Conservation (phyloP, 352 stramenopile genomes). For the Phytophthora quininea region DNA sequence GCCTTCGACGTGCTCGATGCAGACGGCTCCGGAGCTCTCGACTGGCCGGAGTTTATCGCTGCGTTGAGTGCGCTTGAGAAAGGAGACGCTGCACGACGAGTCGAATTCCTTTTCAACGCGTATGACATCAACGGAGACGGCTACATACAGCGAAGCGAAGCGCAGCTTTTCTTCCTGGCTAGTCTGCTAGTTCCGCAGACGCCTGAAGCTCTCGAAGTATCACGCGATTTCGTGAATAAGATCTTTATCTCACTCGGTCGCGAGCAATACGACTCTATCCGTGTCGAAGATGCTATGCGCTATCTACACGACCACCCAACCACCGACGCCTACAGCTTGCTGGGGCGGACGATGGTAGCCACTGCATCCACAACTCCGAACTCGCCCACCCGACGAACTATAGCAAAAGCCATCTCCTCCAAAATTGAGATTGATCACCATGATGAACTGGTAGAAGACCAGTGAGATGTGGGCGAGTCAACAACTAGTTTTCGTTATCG, state of each 20-base stretch:
- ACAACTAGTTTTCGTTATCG: constrained; percentile 13
- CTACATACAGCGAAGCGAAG: constrained; percentile 62
- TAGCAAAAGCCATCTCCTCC: background rate
- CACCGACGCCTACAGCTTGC: constrained; percentile 63
- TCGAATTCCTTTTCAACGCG: constrained; percentile 74
- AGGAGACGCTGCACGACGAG: constrained; percentile 50
- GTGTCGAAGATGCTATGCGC: constrained; percentile 48
- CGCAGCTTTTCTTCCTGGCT: constrained; percentile 67
- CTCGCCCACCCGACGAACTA: constrained; percentile 4
- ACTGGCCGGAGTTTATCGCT: constrained; percentile 79
- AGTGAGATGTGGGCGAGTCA: background rate
- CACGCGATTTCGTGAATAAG: constrained; percentile 65
- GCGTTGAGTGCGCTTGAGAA: constrained; percentile 74
- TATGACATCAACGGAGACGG: constrained; percentile 77
- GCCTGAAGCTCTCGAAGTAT: constrained; percentile 55
- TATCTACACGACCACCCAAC: constrained; percentile 58
- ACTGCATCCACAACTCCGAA: constrained; percentile 19
- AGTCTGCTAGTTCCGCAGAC: constrained; percentile 52
- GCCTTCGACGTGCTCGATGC: constrained; percentile 72
- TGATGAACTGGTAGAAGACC: too few relatives aligned
- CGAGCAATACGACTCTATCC: constrained; percentile 41
- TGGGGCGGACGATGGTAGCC: constrained; percentile 73
- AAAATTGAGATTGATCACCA: background rate
- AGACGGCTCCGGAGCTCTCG: constrained; percentile 63
- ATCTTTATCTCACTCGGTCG: constrained; percentile 61